Base-by-base conservation (phyloP, 208 protist species). In the Leptomonas pyrrhocoris region DNA sequence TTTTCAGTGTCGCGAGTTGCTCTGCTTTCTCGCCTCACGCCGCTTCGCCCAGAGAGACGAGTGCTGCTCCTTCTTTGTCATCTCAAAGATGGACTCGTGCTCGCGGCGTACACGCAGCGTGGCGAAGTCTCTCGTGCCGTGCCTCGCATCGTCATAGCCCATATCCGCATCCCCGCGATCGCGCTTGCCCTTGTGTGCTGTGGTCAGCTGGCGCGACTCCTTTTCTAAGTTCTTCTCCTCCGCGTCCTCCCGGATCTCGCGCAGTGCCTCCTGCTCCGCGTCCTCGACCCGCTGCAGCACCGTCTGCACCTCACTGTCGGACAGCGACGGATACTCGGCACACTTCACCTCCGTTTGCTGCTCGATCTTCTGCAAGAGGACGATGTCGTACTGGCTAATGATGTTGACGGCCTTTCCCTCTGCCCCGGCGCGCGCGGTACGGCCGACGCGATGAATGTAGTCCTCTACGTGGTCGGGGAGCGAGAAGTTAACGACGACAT, bases 301-400 rank as follows among this genome's bases (percentile, higher is more conserved):
- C 13, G 70, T 64, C 51, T 80, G 68, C 43, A 98, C 87, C 57
- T 96, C 90, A 25, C 46, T 73, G 58, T 97, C 92, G 12, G 73
- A 57, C 23, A 97, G 74, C 34, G 56, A n/a, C 74, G 85, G 91
- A 70, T 88, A 95, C 80, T 97, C 92, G 48, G 81, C 84, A 74
- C 96, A 95, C 82, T 95, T 92, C 54, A 98, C 97, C 19, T 85
- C 94, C 0, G 98, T 96, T 53, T 97, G 79, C 49, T 97, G 61
- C 90, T 99, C 98, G 23, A 99, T 98, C 62, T 97, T 90, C 76
- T 99, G 98, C 59, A 99, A 97, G n/a, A 98, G 73, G 57, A 99
- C 94, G 70, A 99, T 97, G 79, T 99, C 98, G 86, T 99, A 99
- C 84, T 98, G 94, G 49, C 92, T 97, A 45, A 98, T 96, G 51